Percentiles rank a stretch among this genome's conserved stretches.
Evolutionary conservation across 2,329 filamentous ascomycete species (phyloP).

Genomic region (Cylindrodendrum hubeiense): DNA sequence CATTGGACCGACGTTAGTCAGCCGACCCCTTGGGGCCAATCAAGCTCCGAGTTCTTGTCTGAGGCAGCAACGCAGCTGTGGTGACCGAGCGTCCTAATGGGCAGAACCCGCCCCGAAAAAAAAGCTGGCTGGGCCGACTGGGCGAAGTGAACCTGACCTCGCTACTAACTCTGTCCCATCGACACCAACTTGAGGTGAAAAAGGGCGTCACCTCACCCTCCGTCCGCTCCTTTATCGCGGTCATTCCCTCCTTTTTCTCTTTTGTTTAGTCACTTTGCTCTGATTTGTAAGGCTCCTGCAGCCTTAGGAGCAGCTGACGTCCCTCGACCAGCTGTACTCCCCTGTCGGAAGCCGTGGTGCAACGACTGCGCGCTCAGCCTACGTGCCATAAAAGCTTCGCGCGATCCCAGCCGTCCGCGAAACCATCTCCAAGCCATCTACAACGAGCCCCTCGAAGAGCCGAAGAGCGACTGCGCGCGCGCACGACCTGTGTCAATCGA

Average conservation of each 20-base stretch:
- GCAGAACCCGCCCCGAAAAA: conserved; percentile 43
- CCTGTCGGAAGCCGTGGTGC: conserved; percentile 10
- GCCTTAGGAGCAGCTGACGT: conserved; percentile 23
- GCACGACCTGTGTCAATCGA: conserved; percentile 17
- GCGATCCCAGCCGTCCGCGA: conserved; percentile 9
- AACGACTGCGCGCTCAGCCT: conserved; percentile 15
- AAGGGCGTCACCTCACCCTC: conserved; percentile 45
- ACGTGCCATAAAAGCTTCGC: conserved; percentile 4
- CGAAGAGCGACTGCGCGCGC: conserved; percentile 7
- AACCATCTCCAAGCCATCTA: conserved; percentile 6
- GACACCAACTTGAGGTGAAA: conserved; percentile 44
- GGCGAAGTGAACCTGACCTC: conserved; percentile 41
- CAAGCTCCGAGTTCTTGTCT: conserved; percentile 47
- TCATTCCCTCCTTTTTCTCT: conserved; percentile 30
- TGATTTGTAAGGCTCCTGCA: conserved; percentile 19
- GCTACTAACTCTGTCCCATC: conserved; percentile 41
- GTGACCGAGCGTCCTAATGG: conserved; percentile 26
- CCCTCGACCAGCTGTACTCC: conserved; percentile 2
- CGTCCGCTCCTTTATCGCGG: conserved; percentile 31
- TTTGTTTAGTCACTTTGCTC: conserved; percentile 21
- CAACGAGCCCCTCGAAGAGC: conserved; percentile 7
- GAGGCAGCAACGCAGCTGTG: conserved; percentile 50
- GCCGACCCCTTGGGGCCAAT: conserved; percentile 43
- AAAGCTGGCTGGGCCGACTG: conserved; percentile 47
- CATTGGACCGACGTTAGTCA: conserved; percentile 49